These are phyloP conservation scores for Lepidium africanum DNA, from an alignment of 345 rosid genomes.

Conservation along the genomic window DNA sequence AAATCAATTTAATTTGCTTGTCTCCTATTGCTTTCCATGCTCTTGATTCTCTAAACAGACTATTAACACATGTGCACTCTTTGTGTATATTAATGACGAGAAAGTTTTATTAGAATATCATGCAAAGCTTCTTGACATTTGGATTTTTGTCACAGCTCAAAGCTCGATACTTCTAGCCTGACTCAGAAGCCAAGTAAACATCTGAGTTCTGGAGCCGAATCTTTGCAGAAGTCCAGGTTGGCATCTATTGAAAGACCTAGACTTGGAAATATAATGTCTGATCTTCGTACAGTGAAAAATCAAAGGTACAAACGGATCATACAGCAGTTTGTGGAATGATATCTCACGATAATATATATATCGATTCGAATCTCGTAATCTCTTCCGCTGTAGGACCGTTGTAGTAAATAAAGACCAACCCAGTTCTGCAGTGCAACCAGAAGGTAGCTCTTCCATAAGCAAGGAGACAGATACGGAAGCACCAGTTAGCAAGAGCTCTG, in stretches of 20 bases:
- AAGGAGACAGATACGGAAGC: conserved; percentile 29
- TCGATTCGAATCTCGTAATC: not conserved
- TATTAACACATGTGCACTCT: not conserved
- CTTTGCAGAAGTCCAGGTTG: conserved; percentile 28
- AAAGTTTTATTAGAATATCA: not conserved
- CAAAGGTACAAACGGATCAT: conserved; percentile 34
- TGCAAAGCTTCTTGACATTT: conserved; percentile 1
- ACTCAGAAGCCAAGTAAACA: conserved; percentile 33
- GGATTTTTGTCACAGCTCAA: conserved; percentile 35
- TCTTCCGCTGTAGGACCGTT: conserved; percentile 33
- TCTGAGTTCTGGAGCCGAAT: conserved; percentile 31
- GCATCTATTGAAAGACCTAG: conserved; percentile 37
- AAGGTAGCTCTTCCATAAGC: conserved; percentile 26
- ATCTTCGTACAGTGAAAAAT: conserved; percentile 37
- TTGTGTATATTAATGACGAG: not conserved
- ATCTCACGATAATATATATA: not conserved
- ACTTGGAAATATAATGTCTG: conserved; percentile 37
- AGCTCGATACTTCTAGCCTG: conserved; percentile 30
- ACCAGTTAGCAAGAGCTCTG: conserved; percentile 16
- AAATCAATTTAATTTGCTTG: not conserved
- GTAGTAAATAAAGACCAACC: conserved; percentile 34
- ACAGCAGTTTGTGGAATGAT: not conserved
- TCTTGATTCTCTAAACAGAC: not conserved
- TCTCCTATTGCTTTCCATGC: not conserved
- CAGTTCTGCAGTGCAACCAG: conserved; percentile 23